Conservation (phyloP, 768 basidiomycete genomes). For the Lactarius tabidus region DNA sequence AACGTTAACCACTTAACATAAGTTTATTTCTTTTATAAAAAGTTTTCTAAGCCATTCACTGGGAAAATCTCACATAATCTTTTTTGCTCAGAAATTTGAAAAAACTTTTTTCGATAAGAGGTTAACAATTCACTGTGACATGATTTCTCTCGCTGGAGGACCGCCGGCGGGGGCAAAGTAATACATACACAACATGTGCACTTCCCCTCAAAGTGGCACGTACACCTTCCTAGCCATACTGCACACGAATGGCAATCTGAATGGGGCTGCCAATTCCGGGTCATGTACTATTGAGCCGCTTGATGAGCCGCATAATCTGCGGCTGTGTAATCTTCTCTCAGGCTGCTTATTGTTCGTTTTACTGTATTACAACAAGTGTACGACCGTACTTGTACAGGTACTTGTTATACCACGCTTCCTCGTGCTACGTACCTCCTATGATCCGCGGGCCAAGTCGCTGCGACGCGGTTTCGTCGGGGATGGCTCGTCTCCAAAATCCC, state of each 20-base stretch:
- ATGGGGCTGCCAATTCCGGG: neutral
- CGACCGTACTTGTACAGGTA: neutral
- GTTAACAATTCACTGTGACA: too few species aligned
- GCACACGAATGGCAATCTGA: neutral
- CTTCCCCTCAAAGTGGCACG: neutral
- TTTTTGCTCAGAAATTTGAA: neutral
- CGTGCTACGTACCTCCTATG: neutral
- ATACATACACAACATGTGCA: neutral
- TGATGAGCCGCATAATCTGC: neutral
- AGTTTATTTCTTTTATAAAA: neutral
- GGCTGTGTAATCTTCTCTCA: neutral
- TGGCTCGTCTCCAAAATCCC: neutral
- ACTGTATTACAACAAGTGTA: neutral
- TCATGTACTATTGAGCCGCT: neutral
- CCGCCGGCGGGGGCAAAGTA: too few species aligned
- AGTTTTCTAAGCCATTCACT: neutral
- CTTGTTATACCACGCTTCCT: neutral
- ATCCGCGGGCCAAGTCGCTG: neutral
- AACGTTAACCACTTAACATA: neutral
- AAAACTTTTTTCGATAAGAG: neutral
- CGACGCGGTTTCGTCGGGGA: neutral
- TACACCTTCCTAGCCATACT: neutral
- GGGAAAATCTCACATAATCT: neutral
- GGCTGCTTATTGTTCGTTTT: neutral
- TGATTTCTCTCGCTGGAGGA: too few species aligned